phyloP scores from a whole-genome alignment of 2,329 filamentous ascomycete genomes.

The Ascocoryne sarcoides region DNA sequence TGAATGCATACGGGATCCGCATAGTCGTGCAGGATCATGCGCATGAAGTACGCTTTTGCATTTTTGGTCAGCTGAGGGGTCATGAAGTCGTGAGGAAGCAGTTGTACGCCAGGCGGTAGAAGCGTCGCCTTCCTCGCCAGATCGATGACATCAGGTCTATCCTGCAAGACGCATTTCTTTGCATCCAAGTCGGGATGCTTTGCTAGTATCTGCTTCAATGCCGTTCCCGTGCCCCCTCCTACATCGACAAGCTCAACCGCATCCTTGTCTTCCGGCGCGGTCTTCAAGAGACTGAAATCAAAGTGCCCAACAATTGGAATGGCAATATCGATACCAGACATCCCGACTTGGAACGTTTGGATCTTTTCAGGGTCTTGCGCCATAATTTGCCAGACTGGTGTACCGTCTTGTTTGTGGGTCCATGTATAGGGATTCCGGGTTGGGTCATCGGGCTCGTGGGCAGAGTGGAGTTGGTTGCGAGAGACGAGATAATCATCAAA shows the following conservation, averaged over 20 bases:
- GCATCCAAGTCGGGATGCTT: slow-evolving; percentile 23
- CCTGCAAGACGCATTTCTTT: slow-evolving; percentile 21
- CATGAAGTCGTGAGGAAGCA: slow-evolving; percentile 26
- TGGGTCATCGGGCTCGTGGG: slow-evolving; percentile 16
- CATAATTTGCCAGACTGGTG: slow-evolving; percentile 30
- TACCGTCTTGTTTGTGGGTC: slow-evolving; percentile 29
- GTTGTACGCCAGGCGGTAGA: too few species aligned
- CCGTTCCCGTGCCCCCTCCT: slow-evolving; percentile 26
- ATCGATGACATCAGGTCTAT: slow-evolving; percentile 19
- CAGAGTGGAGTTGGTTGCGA: slow-evolving; percentile 22
- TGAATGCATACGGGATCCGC: slow-evolving; percentile 18
- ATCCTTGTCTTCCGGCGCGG: not conserved
- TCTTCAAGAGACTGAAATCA: slow-evolving; percentile 24
- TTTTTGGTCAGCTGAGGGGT: slow-evolving; percentile 23
- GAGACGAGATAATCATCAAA: slow-evolving; percentile 29
- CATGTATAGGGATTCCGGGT: slow-evolving; percentile 28
- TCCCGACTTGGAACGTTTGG: slow-evolving; percentile 26
- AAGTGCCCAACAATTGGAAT: slow-evolving; percentile 29
- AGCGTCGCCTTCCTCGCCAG: slow-evolving; percentile 22
- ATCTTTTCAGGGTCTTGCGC: slow-evolving; percentile 26
- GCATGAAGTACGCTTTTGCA: slow-evolving; percentile 25
- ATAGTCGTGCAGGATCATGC: slow-evolving; percentile 30
- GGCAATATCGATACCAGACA: slow-evolving; percentile 29
- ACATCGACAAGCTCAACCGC: slow-evolving; percentile 28
- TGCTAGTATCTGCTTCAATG: slow-evolving; percentile 26